Conservation (phyloP, 2,329 filamentous ascomycete genomes). For the Phyllosticta citriasiana region DNA sequence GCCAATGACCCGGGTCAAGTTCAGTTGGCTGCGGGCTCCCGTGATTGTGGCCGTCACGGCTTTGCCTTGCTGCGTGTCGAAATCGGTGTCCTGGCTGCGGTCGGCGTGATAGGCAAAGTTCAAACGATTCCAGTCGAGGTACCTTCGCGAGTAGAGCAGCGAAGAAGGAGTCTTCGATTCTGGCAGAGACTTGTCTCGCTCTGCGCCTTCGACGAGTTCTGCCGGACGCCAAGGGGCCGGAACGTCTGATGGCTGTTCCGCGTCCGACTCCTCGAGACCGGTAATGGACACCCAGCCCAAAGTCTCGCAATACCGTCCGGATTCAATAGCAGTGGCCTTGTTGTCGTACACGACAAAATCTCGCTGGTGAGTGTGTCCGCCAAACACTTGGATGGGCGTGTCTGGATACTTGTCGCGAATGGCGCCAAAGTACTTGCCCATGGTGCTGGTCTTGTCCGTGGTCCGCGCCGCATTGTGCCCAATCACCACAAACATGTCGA, state of each 20-base stretch:
- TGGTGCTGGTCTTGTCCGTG: constrained; percentile 35
- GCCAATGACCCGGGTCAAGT: constrained; percentile 47
- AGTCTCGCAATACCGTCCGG: constrained; percentile 57
- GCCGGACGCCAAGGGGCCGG: constrained; percentile 34
- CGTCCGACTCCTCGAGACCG: constrained; percentile 41
- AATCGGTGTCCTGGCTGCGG: constrained; percentile 35
- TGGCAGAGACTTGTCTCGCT: constrained; percentile 22
- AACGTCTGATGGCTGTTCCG: constrained; percentile 29
- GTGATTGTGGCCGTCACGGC: constrained; percentile 42
- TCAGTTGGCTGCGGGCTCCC: constrained; percentile 40
- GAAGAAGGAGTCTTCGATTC: constrained; percentile 24
- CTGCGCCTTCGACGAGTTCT: constrained; percentile 14
- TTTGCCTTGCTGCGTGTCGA: constrained; percentile 41
- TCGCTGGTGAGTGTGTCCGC: constrained; percentile 54
- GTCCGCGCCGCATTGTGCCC: constrained; percentile 52
- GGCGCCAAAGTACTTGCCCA: constrained; percentile 44
- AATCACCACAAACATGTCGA: constrained; percentile 54
- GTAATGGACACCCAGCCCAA: constrained; percentile 57
- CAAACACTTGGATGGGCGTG: constrained; percentile 55
- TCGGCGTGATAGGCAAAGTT: constrained; percentile 54
- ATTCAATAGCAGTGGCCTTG: constrained; percentile 50
- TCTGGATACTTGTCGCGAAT: constrained; percentile 48
- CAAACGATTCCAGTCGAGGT: constrained; percentile 59
- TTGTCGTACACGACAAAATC: constrained; percentile 57
- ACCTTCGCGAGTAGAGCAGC: constrained; percentile 45